Percentiles rank a stretch among this genome's conserved stretches.
Conservation (phyloP, 2,329 filamentous ascomycete species). For the Cadophora luteo-olivacea region DNA sequence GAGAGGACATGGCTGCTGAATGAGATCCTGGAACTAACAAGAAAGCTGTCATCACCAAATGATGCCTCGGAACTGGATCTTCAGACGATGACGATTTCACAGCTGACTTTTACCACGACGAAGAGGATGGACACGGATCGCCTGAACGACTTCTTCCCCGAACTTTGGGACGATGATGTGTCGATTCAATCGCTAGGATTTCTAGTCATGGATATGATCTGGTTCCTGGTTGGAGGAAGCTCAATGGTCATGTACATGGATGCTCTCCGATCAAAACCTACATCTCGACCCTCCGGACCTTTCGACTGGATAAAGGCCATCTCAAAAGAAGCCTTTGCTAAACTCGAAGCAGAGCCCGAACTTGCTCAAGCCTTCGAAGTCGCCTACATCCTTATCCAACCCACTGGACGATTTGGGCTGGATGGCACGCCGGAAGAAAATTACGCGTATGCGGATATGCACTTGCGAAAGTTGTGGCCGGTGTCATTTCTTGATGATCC, state of each 20-base stretch:
- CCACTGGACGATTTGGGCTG: slow-evolving; percentile 4
- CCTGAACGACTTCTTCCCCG: slow-evolving; percentile 7
- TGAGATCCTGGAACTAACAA: slow-evolving; percentile 11
- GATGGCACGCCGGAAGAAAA: slow-evolving; percentile 1
- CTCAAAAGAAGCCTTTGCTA: neutral
- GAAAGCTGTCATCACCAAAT: neutral
- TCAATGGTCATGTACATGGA: slow-evolving; percentile 8
- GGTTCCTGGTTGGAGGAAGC: slow-evolving; percentile 11
- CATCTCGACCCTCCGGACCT: neutral
- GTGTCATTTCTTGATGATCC: slow-evolving; percentile 5
- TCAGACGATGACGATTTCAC: neutral
- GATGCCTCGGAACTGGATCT: slow-evolving; percentile 6
- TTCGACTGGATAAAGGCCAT: slow-evolving; percentile 14
- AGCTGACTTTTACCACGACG: slow-evolving; percentile 10
- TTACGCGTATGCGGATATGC: slow-evolving; percentile 5
- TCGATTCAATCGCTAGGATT: slow-evolving; percentile 15
- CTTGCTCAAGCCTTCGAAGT: slow-evolving; percentile 13
- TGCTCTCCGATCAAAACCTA: neutral
- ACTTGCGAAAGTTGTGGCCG: slow-evolving; percentile 13
- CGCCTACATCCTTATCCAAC: slow-evolving; percentile 9
- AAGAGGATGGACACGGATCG: slow-evolving; percentile 13
- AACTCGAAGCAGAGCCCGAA: slow-evolving; percentile 7
- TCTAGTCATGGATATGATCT: slow-evolving; percentile 16
- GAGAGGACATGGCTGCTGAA: slow-evolving; percentile 16
- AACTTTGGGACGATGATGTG: slow-evolving; percentile 10